A percentile compares a stretch with the other conserved stretches of the same genome.
Evolutionary conservation across 495 filamentous ascomycete species (phyloP).

Genomic region (Chaetomidium leptoderma): DNA sequence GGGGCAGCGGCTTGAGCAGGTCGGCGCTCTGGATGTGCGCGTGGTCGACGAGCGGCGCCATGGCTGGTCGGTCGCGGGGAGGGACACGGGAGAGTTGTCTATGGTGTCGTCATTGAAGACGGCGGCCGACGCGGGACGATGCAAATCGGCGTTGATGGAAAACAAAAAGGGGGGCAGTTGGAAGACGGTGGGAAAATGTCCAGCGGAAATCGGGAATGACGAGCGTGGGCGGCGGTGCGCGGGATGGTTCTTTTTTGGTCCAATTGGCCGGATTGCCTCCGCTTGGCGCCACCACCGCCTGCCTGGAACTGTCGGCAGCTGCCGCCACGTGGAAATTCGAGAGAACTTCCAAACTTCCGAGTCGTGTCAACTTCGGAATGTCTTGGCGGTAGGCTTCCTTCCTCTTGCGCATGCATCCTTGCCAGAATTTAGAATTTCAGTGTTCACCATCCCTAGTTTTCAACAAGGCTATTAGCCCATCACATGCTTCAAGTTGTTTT

Average conservation of each 20-base stretch:
- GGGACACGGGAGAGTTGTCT: conserved; percentile 1
- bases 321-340: conserved; percentile 2
- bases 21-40: conserved; percentile 82
- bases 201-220: background rate
- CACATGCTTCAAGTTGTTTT: too few relatives aligned
- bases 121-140: background rate
- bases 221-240: background rate
- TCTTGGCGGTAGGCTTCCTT: too few relatives aligned
- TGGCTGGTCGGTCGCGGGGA: conserved; percentile 15
- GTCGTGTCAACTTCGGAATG: background rate
- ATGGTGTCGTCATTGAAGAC: conserved; percentile 22
- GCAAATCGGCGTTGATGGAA: conserved; percentile 2
- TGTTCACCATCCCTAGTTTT: too few relatives aligned
- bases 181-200: background rate
- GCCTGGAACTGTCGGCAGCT: conserved; percentile 5
- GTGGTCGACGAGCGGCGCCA: conserved; percentile 78
- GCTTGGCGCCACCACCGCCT: conserved; percentile 8
- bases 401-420: too few relatives aligned
- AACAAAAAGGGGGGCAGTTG: background rate
- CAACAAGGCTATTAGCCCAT: too few relatives aligned
- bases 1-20: conserved; percentile 81
- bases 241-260: conserved; percentile 1
- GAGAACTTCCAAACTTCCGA: background rate
- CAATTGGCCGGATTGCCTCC: background rate
- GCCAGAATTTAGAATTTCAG: too few relatives aligned